These are phyloP conservation scores for Apiospora phragmitis DNA, from an alignment of 2,329 filamentous ascomycete genomes.

Conservation along the genomic window DNA sequence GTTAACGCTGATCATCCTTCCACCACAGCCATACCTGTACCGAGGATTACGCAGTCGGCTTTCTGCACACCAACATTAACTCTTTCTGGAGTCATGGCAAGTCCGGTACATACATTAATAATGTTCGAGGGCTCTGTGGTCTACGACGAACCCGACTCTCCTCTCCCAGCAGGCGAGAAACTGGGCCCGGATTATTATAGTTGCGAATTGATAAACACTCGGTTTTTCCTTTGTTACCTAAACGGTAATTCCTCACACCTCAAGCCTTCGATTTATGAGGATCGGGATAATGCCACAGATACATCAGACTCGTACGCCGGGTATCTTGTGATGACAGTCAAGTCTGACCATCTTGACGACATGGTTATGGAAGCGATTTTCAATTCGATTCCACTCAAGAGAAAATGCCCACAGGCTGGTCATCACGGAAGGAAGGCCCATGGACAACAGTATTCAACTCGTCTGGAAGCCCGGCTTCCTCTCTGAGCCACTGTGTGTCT, in stretches of 20 bases:
- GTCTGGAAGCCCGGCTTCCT: background rate
- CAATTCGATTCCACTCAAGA: background rate
- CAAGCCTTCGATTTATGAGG: background rate
- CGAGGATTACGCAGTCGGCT: too few relatives aligned
- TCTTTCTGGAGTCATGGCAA: too few relatives aligned
- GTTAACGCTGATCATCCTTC: too few relatives aligned
- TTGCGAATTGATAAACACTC: background rate
- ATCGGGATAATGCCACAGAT: background rate
- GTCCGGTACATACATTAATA: too few relatives aligned
- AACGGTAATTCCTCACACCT: background rate
- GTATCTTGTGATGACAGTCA: background rate
- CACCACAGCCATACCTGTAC: too few relatives aligned
- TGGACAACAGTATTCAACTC: background rate
- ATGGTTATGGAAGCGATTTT: background rate
- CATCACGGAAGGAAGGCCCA: background rate
- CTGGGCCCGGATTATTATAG: background rate
- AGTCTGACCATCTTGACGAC: background rate
- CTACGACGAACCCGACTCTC: background rate
- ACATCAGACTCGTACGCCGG: too few relatives aligned
- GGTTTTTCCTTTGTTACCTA: background rate
- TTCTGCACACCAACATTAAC: too few relatives aligned
- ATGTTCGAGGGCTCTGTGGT: background rate
- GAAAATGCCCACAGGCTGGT: background rate
- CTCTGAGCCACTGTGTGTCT: background rate
- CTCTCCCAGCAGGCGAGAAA: background rate